These are phyloP conservation scores for Thuidium tamariscinum DNA, from an alignment of 225 moss, liverwort and hornwort species.

Conservation along the genomic window DNA sequence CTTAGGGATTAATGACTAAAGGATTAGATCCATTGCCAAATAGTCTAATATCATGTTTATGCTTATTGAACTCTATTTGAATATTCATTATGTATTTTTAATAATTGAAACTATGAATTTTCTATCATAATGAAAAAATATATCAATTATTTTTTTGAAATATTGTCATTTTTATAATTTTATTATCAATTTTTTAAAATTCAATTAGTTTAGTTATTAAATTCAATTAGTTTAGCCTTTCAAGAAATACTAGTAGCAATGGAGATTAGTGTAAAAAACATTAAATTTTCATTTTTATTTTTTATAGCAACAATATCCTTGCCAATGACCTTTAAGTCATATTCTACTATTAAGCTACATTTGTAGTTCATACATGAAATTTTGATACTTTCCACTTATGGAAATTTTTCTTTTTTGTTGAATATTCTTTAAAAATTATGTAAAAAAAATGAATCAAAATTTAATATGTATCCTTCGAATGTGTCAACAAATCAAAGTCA, in stretches of 20 bases:
- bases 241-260: neutral
- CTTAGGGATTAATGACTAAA: neutral
- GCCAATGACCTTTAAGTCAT: neutral
- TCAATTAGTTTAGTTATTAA: fast-evolving
- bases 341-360: neutral
- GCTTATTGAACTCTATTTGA: fast-evolving
- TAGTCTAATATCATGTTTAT: neutral
- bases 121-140: fast-evolving
- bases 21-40: fast-evolving
- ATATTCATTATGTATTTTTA: neutral
- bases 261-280: neutral
- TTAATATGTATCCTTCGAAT: too few relatives aligned
- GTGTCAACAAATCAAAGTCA: too few relatives aligned
- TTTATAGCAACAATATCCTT: neutral
- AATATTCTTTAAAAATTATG: too few relatives aligned
- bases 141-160: neutral
- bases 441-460: too few relatives aligned
- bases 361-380: neutral
- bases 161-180: neutral
- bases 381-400: neutral
- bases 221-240: neutral
- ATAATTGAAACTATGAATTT: fast-evolving
- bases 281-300: neutral
- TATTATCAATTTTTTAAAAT: too few relatives aligned
- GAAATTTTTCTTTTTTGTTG: too few relatives aligned